Percentiles rank a stretch among this genome's conserved stretches.
These are phyloP conservation scores for Margaritispora aquatica DNA, from an alignment of 495 filamentous ascomycete genomes.

Conservation along the genomic window DNA sequence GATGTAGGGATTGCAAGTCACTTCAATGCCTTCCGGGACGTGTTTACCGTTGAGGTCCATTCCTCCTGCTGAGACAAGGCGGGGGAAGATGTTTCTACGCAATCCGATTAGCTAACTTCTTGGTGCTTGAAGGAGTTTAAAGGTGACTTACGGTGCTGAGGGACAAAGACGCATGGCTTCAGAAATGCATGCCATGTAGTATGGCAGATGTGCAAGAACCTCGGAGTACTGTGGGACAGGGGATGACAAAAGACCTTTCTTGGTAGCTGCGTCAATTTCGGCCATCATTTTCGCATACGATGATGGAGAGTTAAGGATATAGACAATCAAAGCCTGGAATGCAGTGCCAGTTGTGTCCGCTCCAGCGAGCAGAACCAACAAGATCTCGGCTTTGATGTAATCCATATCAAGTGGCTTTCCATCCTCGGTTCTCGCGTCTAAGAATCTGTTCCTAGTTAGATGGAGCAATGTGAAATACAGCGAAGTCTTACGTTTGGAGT, in stretches of 20 bases:
- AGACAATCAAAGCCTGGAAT: conserved; percentile 46
- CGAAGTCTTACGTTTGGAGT: conserved; percentile 29
- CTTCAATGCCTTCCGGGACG: not conserved
- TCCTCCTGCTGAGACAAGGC: not conserved
- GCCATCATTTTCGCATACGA: conserved; percentile 47
- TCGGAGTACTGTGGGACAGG: conserved; percentile 28
- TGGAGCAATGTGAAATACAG: conserved; percentile 23
- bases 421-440: conserved; percentile 38
- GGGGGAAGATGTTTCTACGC: not conserved
- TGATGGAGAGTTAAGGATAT: conserved; percentile 39
- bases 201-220: conserved; percentile 28
- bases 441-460: conserved; percentile 28
- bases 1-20: not conserved
- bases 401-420: conserved; percentile 39
- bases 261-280: conserved; percentile 45
- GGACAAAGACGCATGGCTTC: not conserved
- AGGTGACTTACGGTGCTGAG: not conserved
- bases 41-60: not conserved
- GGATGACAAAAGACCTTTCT: conserved; percentile 26
- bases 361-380: conserved; percentile 53
- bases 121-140: not conserved
- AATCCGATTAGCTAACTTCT: not conserved
- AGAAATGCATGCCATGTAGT: conserved; percentile 33
- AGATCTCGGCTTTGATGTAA: conserved; percentile 48
- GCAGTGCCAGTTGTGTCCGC: conserved; percentile 57